Evolutionary conservation across 257 asterid species (phyloP).

Genomic region (Plectranthus barbatus): DNA sequence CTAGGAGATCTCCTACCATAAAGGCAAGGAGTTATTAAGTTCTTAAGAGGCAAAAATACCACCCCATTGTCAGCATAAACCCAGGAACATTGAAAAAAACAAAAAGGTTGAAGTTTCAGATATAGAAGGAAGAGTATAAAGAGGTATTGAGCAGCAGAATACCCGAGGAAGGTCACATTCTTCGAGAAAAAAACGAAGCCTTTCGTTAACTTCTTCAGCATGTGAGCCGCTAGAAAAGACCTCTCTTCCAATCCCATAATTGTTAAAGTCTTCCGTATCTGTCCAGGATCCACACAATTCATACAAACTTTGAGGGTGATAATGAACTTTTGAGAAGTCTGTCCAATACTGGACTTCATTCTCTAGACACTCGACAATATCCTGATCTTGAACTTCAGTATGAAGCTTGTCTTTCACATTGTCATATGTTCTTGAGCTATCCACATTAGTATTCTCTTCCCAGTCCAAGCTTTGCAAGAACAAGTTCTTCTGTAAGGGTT

Average conservation of each 20-base stretch:
- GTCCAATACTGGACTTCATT: constrained; percentile 83
- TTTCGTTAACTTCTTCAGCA: constrained; percentile 76
- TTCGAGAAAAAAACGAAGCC: constrained; percentile 89
- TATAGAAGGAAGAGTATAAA: neutral
- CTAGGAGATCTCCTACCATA: neutral
- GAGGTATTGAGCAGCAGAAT: neutral
- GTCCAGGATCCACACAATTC: constrained; percentile 72
- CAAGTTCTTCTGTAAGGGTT: constrained; percentile 63
- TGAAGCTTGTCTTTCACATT: constrained; percentile 21
- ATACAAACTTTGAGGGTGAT: constrained; percentile 84
- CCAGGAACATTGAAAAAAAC: constrained; percentile 3
- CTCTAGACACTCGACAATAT: constrained; percentile 68
- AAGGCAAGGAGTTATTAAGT: neutral
- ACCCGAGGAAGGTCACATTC: constrained; percentile 98
- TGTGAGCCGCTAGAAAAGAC: constrained; percentile 42
- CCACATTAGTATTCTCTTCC: constrained; percentile 36
- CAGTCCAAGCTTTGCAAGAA: constrained; percentile 70
- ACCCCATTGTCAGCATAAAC: neutral
- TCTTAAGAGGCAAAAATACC: constrained; percentile 8
- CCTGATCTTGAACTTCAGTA: constrained; percentile 59
- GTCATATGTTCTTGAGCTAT: constrained; percentile 18
- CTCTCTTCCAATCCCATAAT: constrained; percentile 76
- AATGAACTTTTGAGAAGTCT: constrained; percentile 89
- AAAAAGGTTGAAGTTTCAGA: neutral
- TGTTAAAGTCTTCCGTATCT: constrained; percentile 44